Percentiles rank a stretch among this genome's conserved stretches.
phyloP scores from a whole-genome alignment of 78 protist genomes.

The Trichosphaerium sp. region DNA sequence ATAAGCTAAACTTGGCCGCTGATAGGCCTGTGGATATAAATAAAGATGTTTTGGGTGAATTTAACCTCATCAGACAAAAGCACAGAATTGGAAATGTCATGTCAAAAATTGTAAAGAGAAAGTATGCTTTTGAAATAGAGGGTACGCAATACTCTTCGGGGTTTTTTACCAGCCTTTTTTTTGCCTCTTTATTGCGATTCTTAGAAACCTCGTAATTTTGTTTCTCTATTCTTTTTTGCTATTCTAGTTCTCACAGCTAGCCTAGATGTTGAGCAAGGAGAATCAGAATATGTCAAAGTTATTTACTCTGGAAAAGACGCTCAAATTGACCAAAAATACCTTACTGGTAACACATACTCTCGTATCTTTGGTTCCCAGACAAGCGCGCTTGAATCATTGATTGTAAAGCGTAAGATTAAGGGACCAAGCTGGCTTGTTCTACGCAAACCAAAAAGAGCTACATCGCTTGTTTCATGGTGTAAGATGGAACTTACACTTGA shows the following conservation, averaged over 20 bases:
- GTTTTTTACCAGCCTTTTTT: no score
- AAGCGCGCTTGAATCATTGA: conserved; percentile 49
- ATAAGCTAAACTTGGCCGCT: no score
- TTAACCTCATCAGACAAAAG: no score
- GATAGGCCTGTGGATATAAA: no score
- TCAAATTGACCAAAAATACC: not conserved
- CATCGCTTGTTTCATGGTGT: not conserved
- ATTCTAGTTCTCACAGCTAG: no score
- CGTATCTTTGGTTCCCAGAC: conserved; percentile 68
- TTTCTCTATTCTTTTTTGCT: no score
- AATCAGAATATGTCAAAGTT: conserved; percentile 23
- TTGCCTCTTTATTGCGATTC: no score
- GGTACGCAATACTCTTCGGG: no score
- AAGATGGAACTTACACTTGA: not conserved
- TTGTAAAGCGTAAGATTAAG: conserved; percentile 61
- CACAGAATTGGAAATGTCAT: not conserved
- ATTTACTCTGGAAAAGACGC: conserved; percentile 2
- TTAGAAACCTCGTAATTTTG: no score
- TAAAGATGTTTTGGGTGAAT: no score
- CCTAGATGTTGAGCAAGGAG: conserved; percentile 9
- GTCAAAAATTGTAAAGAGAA: conserved; percentile 7
- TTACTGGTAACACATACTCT: conserved; percentile 1
- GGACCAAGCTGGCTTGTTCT: conserved; percentile 85
- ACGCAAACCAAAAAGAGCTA: not conserved
- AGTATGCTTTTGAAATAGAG: conserved; percentile 48